A percentile compares a stretch with the other conserved stretches of the same genome.
Evolutionary conservation across 148 eudicot genomes (phyloP).

Genomic region (Diospyros kaki): DNA sequence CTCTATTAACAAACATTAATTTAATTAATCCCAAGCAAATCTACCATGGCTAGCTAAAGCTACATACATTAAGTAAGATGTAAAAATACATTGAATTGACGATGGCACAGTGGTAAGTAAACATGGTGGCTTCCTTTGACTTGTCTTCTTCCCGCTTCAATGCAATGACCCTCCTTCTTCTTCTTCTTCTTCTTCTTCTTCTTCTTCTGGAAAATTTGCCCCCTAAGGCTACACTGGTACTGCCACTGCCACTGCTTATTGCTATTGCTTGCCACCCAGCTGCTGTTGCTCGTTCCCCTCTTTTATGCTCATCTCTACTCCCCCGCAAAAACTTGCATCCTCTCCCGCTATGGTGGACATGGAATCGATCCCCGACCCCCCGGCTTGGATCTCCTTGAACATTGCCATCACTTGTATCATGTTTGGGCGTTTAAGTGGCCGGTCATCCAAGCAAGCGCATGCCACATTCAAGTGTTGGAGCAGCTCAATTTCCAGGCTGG

Average conservation of each 20-base stretch:
- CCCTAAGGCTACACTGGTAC: neutral
- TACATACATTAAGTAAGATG: constrained; percentile 10
- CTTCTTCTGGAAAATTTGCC: neutral
- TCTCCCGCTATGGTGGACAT: constrained; percentile 43
- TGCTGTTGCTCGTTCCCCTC: neutral
- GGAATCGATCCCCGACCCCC: constrained; percentile 66
- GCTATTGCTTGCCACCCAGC: no score
- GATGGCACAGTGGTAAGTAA: neutral
- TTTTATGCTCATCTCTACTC: constrained; percentile 22
- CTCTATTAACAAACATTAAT: no score
- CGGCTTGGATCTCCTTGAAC: constrained; percentile 85
- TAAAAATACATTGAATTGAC: neutral
- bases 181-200: neutral
- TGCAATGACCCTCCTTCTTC: neutral
- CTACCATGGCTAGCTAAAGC: neutral
- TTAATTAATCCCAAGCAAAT: no score
- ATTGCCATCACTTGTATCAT: constrained; percentile 98
- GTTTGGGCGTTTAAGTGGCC: constrained; percentile 69
- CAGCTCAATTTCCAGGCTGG: constrained; percentile 61
- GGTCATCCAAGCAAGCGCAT: constrained; percentile 77
- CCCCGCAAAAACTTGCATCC: constrained; percentile 36
- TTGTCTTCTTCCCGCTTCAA: constrained; percentile 8
- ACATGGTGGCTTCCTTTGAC: neutral
- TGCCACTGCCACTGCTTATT: no score
- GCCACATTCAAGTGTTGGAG: constrained; percentile 71